Conservation (phyloP, 2,329 filamentous ascomycete species). For the Chrysoporthe puriensis region DNA sequence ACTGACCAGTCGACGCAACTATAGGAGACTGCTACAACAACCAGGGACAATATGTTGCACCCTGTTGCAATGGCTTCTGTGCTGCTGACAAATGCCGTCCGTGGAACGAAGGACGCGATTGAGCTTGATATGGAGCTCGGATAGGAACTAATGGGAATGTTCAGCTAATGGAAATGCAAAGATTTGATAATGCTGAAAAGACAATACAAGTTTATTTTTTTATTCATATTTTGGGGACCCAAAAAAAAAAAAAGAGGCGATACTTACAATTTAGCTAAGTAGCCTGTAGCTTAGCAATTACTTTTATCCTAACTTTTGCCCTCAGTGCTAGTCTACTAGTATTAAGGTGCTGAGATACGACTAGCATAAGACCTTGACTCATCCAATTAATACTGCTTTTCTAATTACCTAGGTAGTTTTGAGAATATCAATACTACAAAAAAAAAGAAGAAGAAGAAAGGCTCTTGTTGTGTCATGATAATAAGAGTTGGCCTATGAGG, state of each 20-base stretch:
- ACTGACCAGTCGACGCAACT: not conserved
- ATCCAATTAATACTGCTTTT: too few relatives aligned
- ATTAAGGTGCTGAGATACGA: too few relatives aligned
- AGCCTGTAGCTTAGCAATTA: too few relatives aligned
- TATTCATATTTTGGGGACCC: not conserved
- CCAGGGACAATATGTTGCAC: constrained; percentile 5
- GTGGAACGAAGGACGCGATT: not conserved
- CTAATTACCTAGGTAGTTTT: too few relatives aligned
- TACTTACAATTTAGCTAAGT: not conserved
- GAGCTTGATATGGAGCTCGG: too few relatives aligned
- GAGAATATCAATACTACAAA: not conserved
- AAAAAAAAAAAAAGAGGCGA: not conserved
- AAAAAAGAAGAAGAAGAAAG: too few relatives aligned
- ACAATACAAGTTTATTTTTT: not conserved
- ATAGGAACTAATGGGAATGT: too few relatives aligned
- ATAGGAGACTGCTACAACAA: constrained; percentile 15
- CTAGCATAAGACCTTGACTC: too few relatives aligned
- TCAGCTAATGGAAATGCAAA: not conserved
- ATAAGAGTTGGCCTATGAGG: not conserved
- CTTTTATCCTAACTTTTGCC: too few relatives aligned
- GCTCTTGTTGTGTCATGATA: not conserved
- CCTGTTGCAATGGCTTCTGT: constrained; percentile 28
- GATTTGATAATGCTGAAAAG: not conserved
- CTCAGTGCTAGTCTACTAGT: too few relatives aligned
- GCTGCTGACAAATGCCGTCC: constrained; percentile 23